phyloP scores from a whole-genome alignment of 257 asterid species.

The Apocynum venetum region DNA sequence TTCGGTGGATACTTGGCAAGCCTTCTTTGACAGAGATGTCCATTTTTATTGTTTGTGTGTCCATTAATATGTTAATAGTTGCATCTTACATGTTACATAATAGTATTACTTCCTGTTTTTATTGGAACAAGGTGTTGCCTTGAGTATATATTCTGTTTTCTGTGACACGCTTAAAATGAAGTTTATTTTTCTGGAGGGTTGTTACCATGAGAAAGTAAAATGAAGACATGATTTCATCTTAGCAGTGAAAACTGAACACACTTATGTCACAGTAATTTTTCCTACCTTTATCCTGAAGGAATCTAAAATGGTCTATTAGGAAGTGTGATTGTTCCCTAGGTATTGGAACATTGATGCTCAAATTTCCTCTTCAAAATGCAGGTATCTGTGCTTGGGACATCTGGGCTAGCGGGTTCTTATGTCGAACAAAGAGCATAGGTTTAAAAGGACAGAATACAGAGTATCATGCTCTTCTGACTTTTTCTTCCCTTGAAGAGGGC shows the following conservation, averaged over 20 bases:
- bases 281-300: background rate
- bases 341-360: background rate
- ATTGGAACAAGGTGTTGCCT: background rate
- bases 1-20: background rate
- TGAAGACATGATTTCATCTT: background rate
- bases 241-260: background rate
- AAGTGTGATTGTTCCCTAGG: background rate
- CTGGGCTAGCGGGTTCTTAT: constrained; percentile 95
- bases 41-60: background rate
- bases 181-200: background rate
- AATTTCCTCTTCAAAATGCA: constrained; percentile 30
- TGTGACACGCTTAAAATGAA: background rate
- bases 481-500: background rate
- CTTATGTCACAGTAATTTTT: too few relatives aligned
- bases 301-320: background rate
- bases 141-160: background rate
- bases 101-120: background rate
- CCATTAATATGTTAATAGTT: background rate
- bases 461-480: constrained; percentile 1
- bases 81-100: background rate
- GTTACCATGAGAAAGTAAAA: constrained; percentile 1
- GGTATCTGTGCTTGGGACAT: constrained; percentile 94
- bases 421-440: constrained; percentile 82
- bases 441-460: constrained; percentile 14
- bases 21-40: background rate